Base-by-base conservation (phyloP, 148 eudicot genomes). In the Dysphania ambrosioides region DNA sequence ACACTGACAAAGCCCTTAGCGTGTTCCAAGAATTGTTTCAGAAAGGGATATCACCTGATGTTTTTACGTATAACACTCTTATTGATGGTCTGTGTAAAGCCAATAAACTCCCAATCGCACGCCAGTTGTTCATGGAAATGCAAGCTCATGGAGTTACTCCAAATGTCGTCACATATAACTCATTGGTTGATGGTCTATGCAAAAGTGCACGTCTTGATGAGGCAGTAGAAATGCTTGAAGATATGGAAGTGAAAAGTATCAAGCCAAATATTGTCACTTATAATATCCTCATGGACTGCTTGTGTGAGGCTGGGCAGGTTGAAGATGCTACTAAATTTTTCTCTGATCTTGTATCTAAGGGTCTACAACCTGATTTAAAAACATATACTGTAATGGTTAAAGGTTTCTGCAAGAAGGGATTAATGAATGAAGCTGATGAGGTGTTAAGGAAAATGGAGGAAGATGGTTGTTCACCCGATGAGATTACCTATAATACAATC, bases 391-490 rank as follows among this genome's bases (percentile, higher is more conserved):
- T 72, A 59, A 60, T 77, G 31, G 55, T 78, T 4, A 63, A 64
- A n/a, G 76, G 76, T 2, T 60, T 64, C 35, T 65, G 72, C 42
- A 72, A 72, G 24, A 56, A 56, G 16, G 44, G 72, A 23, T 49
- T 23, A 19, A 47, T 72, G 57, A 60, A 19, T 23, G 72, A 72
- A 66, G 71, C 80, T 19, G 47, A 9, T 27, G 63, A 71, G 26
- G 16, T 78, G 9, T 68, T 72, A 12, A 36, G 9, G 44, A 78
- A 55, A 56, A 71, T 78, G 66, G 66, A 78, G 68, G 65, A 64
- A 30, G 2, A 36, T 18, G 40, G 55, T 21, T 72, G 65, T 30
- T 66, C 23, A 0, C 80, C 66, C 0, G 34, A 78, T 19, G 69
- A 27, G 10, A 27, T 8, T 5, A 72, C 72, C n/a, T 72, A 78